phyloP scores from a whole-genome alignment of 371 early-diverging fungal species.

The Mortierella sp. region DNA sequence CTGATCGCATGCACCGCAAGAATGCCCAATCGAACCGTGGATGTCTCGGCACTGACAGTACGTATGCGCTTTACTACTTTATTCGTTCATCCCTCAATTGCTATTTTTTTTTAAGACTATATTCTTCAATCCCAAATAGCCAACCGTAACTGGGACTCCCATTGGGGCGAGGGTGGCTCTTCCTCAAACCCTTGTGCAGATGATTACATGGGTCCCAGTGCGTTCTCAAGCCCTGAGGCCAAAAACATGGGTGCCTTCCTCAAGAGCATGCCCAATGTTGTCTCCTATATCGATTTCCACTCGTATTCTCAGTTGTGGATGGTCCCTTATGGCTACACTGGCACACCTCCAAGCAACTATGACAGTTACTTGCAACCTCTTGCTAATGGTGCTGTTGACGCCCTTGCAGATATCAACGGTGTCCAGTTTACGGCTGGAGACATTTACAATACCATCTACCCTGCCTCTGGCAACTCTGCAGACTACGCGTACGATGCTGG shows the following conservation, averaged over 20 bases:
- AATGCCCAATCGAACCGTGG: slow-evolving; percentile 59
- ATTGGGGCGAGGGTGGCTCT: slow-evolving; percentile 68
- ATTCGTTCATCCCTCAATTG: slow-evolving; percentile 1
- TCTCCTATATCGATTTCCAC: slow-evolving; percentile 52
- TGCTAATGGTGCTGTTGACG: slow-evolving; percentile 29
- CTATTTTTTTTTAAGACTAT: slow-evolving; percentile 15
- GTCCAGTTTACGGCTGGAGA: slow-evolving; percentile 36
- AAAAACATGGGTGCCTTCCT: slow-evolving; percentile 60
- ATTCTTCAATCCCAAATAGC: slow-evolving; percentile 37
- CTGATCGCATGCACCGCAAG: slow-evolving; percentile 71
- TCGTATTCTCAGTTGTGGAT: slow-evolving; percentile 51
- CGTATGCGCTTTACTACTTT: not conserved
- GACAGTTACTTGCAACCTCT: slow-evolving; percentile 33
- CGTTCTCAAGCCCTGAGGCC: slow-evolving; percentile 66
- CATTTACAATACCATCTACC: slow-evolving; percentile 64
- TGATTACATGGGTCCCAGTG: slow-evolving; percentile 67
- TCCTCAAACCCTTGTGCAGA: slow-evolving; percentile 62
- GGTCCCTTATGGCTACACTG: slow-evolving; percentile 40
- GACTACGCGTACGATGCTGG: slow-evolving; percentile 61
- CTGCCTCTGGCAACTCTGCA: slow-evolving; percentile 58
- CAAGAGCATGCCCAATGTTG: slow-evolving; percentile 54
- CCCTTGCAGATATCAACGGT: slow-evolving; percentile 26
- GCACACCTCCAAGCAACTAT: slow-evolving; percentile 38
- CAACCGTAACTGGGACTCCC: slow-evolving; percentile 64
- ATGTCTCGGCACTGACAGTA: slow-evolving; percentile 56